Conservation (phyloP, 352 stramenopile genomes). For the Bremia lactucae region DNA sequence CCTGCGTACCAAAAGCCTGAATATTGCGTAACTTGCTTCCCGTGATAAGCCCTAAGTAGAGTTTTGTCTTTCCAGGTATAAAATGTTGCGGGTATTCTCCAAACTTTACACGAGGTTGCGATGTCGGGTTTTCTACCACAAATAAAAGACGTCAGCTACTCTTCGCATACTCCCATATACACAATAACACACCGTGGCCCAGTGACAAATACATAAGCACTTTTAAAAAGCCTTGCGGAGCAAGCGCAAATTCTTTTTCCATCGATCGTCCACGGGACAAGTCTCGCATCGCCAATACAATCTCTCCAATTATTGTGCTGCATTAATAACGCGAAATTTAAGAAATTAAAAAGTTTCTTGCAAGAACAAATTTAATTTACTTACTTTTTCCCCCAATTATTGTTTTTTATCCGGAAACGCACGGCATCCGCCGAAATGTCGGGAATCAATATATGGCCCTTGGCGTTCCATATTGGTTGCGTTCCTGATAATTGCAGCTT, state of each 20-base stretch:
- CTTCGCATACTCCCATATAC: background rate
- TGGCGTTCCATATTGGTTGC: conserved; percentile 64
- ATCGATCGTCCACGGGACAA: conserved; percentile 63
- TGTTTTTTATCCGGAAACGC: conserved; percentile 61
- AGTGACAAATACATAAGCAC: conserved; percentile 63
- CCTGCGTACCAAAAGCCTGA: conserved; percentile 67
- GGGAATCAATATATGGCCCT: conserved; percentile 55
- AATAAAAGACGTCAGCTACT: background rate
- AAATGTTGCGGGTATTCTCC: conserved; percentile 70
- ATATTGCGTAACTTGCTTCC: conserved; percentile 68
- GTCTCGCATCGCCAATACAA: conserved; percentile 54
- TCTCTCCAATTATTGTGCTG: conserved; percentile 62
- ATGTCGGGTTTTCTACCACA: conserved; percentile 55
- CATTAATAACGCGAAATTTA: background rate
- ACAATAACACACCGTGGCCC: conserved; percentile 36
- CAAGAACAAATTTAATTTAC: background rate
- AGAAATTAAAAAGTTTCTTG: background rate
- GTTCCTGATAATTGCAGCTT: conserved; percentile 18
- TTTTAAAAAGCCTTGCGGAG: conserved; percentile 55
- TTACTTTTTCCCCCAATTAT: conserved; percentile 74
- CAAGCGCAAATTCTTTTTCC: conserved; percentile 70
- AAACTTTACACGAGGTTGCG: conserved; percentile 46
- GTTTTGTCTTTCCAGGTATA: conserved; percentile 59
- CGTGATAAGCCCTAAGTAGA: conserved; percentile 53
- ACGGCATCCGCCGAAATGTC: conserved; percentile 58